Base-by-base conservation (phyloP, 192 early-diverging fungal genomes). In the Podila verticillata region DNA sequence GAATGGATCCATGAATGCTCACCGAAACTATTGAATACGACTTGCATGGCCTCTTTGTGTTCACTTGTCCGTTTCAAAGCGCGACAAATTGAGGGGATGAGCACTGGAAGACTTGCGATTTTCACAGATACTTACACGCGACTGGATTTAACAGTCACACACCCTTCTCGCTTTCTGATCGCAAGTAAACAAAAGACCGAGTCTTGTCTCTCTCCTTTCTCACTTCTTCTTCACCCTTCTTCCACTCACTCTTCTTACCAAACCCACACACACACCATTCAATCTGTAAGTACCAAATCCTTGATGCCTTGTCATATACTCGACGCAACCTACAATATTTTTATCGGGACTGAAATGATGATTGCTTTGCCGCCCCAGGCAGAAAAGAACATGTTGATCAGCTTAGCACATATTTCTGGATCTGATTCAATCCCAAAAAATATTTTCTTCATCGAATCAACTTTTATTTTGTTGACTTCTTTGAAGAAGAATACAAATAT, bases 291-390 rank as follows among this genome's bases (percentile, higher is more conserved):
- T 44, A 15, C 15, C 15, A 44, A 44, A 10, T 44, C 39, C 39
- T 44, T 17, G 39, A 1, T n/a, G n/a, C n/a, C n/a, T 3, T 44
- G 4, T 15, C 39, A 15, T 44, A 44, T 12, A 44, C 39, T 44
- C 39, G 39, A 44, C 39, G n/a, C 39, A 44, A 44, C 39, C 39
- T n/a, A 7, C 49, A 51, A 51, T 54, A n/a, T 54, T 54, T 54
- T 51, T 24, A 26, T 26, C 8, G 24, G 51, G 24, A 24, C 51
- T 54, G 51, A 54, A 26, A 54, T 19, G 51, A 54, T 54, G 51
- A 54, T 54, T 54, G 51, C 51, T 54, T 51, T 54, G 51, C 51
- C 51, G 51, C 51, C 51, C 51, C 51, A 54, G 51, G 51, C 51
- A 54, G 51, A 54, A 54, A 54, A 54, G 24, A 24, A 24, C 51